Evolutionary conservation across 1,139 yeast species (phyloP), one percentile per base, ranked within the genome.

Genomic region (Geotrichum restrictum): DNA sequence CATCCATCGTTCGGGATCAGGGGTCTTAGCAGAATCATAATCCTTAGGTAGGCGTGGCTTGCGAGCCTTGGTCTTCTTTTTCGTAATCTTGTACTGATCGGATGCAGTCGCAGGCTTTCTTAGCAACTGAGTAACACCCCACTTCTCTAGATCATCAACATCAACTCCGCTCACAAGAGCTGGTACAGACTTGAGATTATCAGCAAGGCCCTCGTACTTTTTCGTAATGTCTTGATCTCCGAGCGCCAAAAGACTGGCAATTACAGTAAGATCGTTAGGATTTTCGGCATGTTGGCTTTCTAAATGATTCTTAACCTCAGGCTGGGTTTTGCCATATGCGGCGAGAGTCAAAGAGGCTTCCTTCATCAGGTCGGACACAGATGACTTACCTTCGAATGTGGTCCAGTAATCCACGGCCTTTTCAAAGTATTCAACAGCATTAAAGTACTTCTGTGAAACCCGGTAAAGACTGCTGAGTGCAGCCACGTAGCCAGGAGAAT

Each of bases 1-100:
- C 51, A 89, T 71, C 98, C 98, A 91, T 71, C 97, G 82, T 68
- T 91, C 97, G 8, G 78, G 78, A 61, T 83, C 85, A 1, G 79
- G 73, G 18, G 63, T 60, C 51, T 66, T 69, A 5, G 64, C 58
- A 2, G 70, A 62, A 53, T 77, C 81, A 49, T 64, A 74, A 45
- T 64, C 63, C 54, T 73, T 71, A 36, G 82, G 76, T 39, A 74
- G 68, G 47, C 61, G 62, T 29, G 61, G 59, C 70, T 74, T 64
- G 38, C 43, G 43, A 8, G 69, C 66, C 67, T 62, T 59, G 69
- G 72, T 45, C 63, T 66, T 57, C 69, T 72, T 57, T 69, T 72
- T 55, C 2, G 55, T 22, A 3, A 49, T 47, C 33, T 48, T 49
- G 18, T 39, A 45, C 51, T 59, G 65, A 22, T 53, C 52, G 0